Evolutionary conservation across 2,329 filamentous ascomycete genomes (phyloP).

Genomic region (Bipolaris oryzae): DNA sequence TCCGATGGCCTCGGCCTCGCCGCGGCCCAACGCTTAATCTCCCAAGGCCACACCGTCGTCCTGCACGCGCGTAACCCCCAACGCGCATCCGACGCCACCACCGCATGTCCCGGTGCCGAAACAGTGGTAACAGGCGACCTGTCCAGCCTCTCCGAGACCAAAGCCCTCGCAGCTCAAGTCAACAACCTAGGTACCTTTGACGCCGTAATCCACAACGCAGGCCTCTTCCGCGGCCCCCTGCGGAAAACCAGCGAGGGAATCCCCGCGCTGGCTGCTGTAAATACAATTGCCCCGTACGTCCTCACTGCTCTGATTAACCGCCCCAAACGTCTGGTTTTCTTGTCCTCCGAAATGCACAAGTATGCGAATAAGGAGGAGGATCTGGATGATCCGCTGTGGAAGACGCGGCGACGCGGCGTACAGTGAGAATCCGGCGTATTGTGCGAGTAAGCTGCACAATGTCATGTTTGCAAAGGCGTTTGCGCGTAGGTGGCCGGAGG

Average conservation of each 20-base stretch:
- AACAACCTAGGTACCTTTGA: conserved; percentile 60
- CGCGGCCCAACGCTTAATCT: conserved; percentile 57
- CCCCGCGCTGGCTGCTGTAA: conserved; percentile 60
- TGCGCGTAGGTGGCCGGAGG: conserved; percentile 53
- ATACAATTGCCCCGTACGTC: conserved; percentile 64
- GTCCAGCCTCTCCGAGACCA: conserved; percentile 57
- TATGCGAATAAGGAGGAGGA: conserved; percentile 49
- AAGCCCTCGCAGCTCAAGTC: conserved; percentile 58
- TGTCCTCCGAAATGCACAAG: conserved; percentile 60
- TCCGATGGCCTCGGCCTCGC: conserved; percentile 62
- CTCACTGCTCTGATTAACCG: conserved; percentile 58
- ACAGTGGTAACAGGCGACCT: conserved; percentile 61
- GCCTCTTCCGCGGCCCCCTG: conserved; percentile 54
- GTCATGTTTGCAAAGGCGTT: conserved; percentile 63
- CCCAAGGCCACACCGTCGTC: conserved; percentile 61
- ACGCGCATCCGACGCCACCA: conserved; percentile 57
- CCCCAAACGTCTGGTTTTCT: conserved; percentile 59
- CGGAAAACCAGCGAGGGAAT: conserved; percentile 55
- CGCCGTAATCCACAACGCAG: conserved; percentile 64
- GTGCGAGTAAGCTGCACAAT: conserved; percentile 63
- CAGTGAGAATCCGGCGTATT: conserved; percentile 53
- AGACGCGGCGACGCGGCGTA: conserved; percentile 45
- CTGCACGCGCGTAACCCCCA: conserved; percentile 63
- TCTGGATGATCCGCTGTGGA: conserved; percentile 51
- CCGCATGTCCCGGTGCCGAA: conserved; percentile 58